phyloP scores from a whole-genome alignment of 768 basidiomycete species.

The Multifurca ochricompacta region DNA sequence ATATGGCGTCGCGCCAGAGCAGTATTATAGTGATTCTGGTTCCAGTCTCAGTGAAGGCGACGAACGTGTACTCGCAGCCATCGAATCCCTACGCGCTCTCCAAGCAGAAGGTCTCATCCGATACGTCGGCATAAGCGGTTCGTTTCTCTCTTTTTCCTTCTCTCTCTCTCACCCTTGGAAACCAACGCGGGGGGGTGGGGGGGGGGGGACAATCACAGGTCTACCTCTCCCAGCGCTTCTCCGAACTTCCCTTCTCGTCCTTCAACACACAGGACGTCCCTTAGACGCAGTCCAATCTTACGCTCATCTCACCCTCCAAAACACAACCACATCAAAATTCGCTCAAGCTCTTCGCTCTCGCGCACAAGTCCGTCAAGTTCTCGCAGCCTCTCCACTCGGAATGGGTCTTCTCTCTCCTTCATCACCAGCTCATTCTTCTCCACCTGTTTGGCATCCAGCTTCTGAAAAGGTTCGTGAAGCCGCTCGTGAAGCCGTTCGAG shows the following conservation, averaged over 20 bases:
- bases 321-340: conserved; percentile 50
- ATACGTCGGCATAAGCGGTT: conserved; percentile 76
- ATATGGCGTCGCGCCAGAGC: conserved; percentile 58
- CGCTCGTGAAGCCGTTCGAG: conserved; percentile 30
- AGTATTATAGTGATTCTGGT: conserved; percentile 40
- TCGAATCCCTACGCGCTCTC: conserved; percentile 55
- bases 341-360: conserved; percentile 48
- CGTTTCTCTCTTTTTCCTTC: conserved; percentile 9
- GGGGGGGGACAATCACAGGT: too few species aligned
- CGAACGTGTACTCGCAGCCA: conserved; percentile 58
- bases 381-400: conserved; percentile 75
- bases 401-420: conserved; percentile 65
- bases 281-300: conserved; percentile 77
- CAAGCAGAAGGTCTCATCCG: conserved; percentile 66
- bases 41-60: conserved; percentile 54
- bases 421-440: too few species aligned
- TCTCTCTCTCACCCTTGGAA: not conserved
- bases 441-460: conserved; percentile 75
- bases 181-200: too few species aligned
- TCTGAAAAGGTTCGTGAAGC: conserved; percentile 41
- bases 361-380: conserved; percentile 58
- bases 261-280: conserved; percentile 38
- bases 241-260: conserved; percentile 68
- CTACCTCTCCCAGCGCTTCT: conserved; percentile 80
- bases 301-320: conserved; percentile 74